phyloP scores from a whole-genome alignment of 2,329 filamentous ascomycete genomes.

The Monilinia laxa region DNA sequence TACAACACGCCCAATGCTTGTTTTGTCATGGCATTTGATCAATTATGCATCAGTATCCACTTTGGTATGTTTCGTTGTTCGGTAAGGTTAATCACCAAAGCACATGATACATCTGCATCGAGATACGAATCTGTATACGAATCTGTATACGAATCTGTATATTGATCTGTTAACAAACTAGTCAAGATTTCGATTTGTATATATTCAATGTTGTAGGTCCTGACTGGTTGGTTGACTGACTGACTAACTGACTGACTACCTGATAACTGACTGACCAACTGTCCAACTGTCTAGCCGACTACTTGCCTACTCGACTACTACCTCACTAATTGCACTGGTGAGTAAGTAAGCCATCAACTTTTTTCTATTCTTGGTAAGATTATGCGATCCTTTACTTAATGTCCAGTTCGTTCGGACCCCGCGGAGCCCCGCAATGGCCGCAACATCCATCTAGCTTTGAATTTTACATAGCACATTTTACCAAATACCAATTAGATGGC shows the following conservation, averaged over 20 bases:
- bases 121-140: neutral
- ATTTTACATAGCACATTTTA: neutral
- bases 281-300: too few species aligned
- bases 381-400: neutral
- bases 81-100: neutral
- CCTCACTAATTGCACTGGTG: neutral
- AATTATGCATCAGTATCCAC: constrained; percentile 2
- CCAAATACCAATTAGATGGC: neutral
- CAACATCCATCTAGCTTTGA: neutral
- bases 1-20: neutral
- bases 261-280: too few species aligned
- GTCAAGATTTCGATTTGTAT: neutral
- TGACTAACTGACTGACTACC: too few species aligned
- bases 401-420: neutral
- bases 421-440: neutral
- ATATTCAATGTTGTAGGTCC: neutral
- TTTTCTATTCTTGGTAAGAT: neutral
- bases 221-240: too few species aligned
- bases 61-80: neutral
- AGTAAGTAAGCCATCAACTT: neutral
- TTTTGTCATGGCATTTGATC: neutral
- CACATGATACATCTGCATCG: neutral
- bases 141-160: neutral
- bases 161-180: neutral
- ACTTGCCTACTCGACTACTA: too few species aligned